Conservation (phyloP, 208 protist species). For the Trypanosoma lewisi region DNA sequence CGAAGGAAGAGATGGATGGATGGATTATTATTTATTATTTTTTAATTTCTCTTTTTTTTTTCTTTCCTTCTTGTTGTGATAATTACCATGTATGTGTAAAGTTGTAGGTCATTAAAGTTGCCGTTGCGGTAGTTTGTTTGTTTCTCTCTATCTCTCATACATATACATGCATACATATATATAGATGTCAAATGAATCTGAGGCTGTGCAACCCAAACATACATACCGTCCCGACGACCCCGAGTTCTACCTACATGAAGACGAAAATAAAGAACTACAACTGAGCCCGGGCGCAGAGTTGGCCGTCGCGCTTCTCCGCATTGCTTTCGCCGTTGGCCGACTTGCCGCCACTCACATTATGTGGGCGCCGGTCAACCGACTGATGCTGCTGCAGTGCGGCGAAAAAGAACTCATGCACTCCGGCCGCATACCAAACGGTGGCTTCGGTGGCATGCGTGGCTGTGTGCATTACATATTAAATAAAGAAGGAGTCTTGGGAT, state of each 20-base stretch:
- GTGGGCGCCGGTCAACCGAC: constrained; percentile 17
- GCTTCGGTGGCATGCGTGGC: constrained; percentile 22
- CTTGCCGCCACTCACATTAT: not conserved
- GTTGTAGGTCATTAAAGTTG: too few relatives aligned
- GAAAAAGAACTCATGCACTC: constrained; percentile 21
- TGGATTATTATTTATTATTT: not conserved
- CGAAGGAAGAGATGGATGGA: not conserved
- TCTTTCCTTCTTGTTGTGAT: not conserved
- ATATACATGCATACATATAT: too few relatives aligned
- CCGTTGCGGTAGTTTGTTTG: too few relatives aligned
- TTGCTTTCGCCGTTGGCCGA: not conserved
- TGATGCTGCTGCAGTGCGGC: constrained; percentile 19
- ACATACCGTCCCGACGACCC: constrained; percentile 13
- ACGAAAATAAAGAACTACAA: not conserved
- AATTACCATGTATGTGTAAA: not conserved
- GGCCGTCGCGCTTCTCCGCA: not conserved
- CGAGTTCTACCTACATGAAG: constrained; percentile 19
- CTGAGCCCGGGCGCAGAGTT: not conserved
- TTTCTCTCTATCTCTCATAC: too few relatives aligned
- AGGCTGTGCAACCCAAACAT: not conserved
- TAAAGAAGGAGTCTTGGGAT: constrained; percentile 22
- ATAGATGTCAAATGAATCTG: constrained; percentile 5
- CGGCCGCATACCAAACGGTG: constrained; percentile 14
- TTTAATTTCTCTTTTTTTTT: not conserved
- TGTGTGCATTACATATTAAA: constrained; percentile 18